Conservation (phyloP, 495 filamentous ascomycete species). For the Penicillium longicatenatum region DNA sequence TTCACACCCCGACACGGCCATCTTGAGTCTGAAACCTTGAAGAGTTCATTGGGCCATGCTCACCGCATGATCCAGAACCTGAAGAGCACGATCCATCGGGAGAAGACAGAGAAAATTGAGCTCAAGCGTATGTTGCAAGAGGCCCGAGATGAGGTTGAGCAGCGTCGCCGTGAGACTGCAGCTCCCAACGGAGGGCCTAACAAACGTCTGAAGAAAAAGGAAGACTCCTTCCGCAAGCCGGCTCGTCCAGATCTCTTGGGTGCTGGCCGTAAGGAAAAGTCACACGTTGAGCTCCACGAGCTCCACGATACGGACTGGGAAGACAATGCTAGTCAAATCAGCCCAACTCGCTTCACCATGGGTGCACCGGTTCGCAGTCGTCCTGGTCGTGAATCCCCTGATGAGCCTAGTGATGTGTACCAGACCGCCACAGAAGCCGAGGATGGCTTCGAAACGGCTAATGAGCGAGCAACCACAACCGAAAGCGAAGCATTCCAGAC, state of each 20-base stretch:
- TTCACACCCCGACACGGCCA: slow-evolving; percentile 85
- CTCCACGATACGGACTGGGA: slow-evolving; percentile 80
- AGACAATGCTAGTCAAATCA: slow-evolving; percentile 61
- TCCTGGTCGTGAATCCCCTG: slow-evolving; percentile 30
- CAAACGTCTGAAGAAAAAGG: slow-evolving; percentile 71
- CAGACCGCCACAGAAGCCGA: slow-evolving; percentile 85
- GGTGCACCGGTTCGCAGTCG: slow-evolving; percentile 23
- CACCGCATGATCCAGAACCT: slow-evolving; percentile 95
- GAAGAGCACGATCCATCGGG: slow-evolving; percentile 89
- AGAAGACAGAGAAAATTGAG: slow-evolving; percentile 97
- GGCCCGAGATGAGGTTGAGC: slow-evolving; percentile 88
- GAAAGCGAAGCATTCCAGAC: slow-evolving; percentile 97
- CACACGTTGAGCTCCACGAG: slow-evolving; percentile 66
- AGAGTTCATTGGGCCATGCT: slow-evolving; percentile 90
- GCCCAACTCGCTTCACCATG: slow-evolving; percentile 43
- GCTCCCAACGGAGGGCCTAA: slow-evolving; percentile 44
- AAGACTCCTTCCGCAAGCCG: slow-evolving; percentile 75
- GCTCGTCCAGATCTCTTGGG: slow-evolving; percentile 73
- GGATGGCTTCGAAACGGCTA: slow-evolving; percentile 80
- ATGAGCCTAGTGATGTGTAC: slow-evolving; percentile 65
- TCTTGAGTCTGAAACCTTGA: slow-evolving; percentile 90
- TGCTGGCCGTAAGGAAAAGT: slow-evolving; percentile 69
- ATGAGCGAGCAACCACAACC: slow-evolving; percentile 71
- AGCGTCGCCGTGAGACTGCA: slow-evolving; percentile 61
- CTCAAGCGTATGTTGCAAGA: slow-evolving; percentile 95